Base-by-base conservation (phyloP, 805 yeast species). In the Sugiyamaella qingdaonensis region DNA sequence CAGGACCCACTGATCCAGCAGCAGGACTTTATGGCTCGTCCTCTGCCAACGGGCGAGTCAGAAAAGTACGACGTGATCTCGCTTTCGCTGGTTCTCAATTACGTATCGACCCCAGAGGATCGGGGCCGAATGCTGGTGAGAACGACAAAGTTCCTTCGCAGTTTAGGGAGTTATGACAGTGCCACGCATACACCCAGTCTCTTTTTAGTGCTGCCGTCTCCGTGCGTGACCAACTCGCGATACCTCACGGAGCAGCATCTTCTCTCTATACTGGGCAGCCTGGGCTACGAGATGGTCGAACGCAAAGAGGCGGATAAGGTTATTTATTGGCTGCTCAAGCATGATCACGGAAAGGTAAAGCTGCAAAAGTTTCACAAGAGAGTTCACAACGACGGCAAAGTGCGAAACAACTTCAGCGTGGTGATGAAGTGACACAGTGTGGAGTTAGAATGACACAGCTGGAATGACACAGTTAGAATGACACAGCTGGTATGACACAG, bases 1-100 rank as follows among this genome's bases (percentile, higher is more conserved):
- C 92, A 86, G 65, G 83, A 84, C 52, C 87, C 84, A 0, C 78
- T 75, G 2, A 89, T 92, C 7, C 48, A 74, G 35, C 78, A 86
- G 66, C 95, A 88, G 68, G 95, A 92, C 66, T 92, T 92, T 63
- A 86, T 91, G 91, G 74, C 84, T 43, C 70, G 91, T 52, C 86
- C 85, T 3, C 57, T 78, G 5, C 95, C 96, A 0, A 52, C 39
- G 4, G 21, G 52, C 2, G 73, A 52, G 1, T 31, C 70, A 0
- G 53, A 58, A 7, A 74, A 66, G 52, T 91, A 84, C 64, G 77
- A 84, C 57, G 62, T 88, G 27, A 73, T 92, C 0, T 88, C 96
- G 7, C 85, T 96, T 57, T 88, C 96, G 0, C 68, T 92, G 52
- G 99, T 92, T 36, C 72, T 92, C 11, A 92, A 92, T 65, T 92